Evolutionary conservation across 305 asterid species (phyloP), one percentile per base, ranked within the genome.

Genomic region (Solanum hybrid): DNA sequence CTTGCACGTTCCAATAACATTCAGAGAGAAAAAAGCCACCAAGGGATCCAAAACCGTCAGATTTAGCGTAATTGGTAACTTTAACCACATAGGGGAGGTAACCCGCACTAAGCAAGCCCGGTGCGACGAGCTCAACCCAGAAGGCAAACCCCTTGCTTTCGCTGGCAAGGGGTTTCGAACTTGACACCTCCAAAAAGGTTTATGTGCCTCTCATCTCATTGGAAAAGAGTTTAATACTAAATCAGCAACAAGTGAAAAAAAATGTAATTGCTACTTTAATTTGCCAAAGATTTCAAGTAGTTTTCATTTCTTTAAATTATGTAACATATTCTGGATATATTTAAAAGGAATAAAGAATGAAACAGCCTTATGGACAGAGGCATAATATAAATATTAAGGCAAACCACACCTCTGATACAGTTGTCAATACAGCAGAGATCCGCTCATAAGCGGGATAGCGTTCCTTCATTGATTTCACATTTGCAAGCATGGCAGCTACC

Each of bases 361-460:
- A 82, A 42, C 72, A 82, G 87, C 69, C 72, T 1, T 82, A 29
- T 6, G 72, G 29, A 84, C 29, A 45, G 71, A 81, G 51, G 87
- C 73, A 82, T 19, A 51, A 51, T 51, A 51, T 31, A 38, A 40
- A 88, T 73, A 38, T 77, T 86, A 87, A 88, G 78, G 82, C 78
- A 60, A 78, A 42, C 89, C 87, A 77, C 90, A 96, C 99, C 99
- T 97, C 99, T 85, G 98, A 97, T 85, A 96, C 91, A 86, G 98
- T 95, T 78, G 99, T 97, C 93, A 96, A 93, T 84, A 96, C 96
- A 92, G 99, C 98, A 72, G 94, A 95, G 78, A 97, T 94, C 38
- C 95, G 94, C 89, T 86, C 93, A 91, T 93, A 97, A 89, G 99
- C 99, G 91, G 99, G 99, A 93, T 96, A 97, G 26, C 93, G 92